Evolutionary conservation across 352 stramenopile species (phyloP), one percentile per base, ranked within the genome.

Genomic region (Phytophthora syringae): DNA sequence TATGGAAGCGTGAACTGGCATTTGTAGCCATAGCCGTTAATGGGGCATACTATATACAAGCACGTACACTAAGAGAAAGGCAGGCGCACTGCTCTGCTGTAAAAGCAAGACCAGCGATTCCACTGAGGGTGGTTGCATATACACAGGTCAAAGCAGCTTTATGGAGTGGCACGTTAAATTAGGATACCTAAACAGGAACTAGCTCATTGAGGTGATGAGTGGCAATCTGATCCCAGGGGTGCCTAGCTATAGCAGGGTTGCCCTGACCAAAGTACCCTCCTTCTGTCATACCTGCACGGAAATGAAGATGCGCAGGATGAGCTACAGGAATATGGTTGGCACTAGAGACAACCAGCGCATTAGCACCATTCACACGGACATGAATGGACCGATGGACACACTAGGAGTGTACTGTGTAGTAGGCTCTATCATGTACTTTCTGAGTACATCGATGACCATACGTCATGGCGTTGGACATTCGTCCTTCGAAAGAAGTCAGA

Each of bases 191-290:
- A n/a, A n/a, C n/a, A n/a, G n/a, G n/a, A n/a, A n/a, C n/a, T n/a
- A n/a, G n/a, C n/a, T n/a, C n/a, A 52, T 37, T 16, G 25, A 52
- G 45, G 44, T 51, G 6, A 51, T 51, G 43, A 22, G 4, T 24
- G 22, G 16, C 2, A 51, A 51, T 3, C 44, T 51, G 5, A 51
- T 51, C 3, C 44, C 44, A 51, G 44, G 44, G 11, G 18, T 51
- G 5, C 44, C 25, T 21, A 40, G 11, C 30, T 52, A 27, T 25
- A 52, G 45, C 15, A 52, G 24, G 15, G 25, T 16, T 15, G 16
- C 27, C 3, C 27, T 42, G 4, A 24, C 16, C 2, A 53, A 53
- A 12, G 5, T 53, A 9, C 47, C 27, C 1, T 24, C 22, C 15
- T 44, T 44, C 37, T 44, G 37, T 40, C 1, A 18, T 6, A 40